Evolutionary conservation across 2,329 filamentous ascomycete genomes (phyloP).

Genomic region (Parasarocladium wereldwijsianum): DNA sequence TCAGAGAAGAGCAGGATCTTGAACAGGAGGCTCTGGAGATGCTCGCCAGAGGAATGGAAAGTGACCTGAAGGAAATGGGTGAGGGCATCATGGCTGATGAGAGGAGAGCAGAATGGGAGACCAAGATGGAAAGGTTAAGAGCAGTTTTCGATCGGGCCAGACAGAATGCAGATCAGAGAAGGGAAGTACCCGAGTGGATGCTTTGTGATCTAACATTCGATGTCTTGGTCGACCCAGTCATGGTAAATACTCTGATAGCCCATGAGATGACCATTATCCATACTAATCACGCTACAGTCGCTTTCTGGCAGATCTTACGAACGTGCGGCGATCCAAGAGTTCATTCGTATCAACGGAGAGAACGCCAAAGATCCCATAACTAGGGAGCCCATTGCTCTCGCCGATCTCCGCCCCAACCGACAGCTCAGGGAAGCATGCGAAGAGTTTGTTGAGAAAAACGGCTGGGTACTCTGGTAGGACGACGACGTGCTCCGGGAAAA

Average conservation of each 20-base stretch:
- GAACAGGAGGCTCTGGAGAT: constrained; percentile 43
- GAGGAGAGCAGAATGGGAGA: constrained; percentile 29
- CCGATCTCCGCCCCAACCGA: constrained; percentile 69
- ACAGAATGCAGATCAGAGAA: constrained; percentile 24
- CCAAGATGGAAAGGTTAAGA: constrained; percentile 28
- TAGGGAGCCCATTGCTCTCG: constrained; percentile 51
- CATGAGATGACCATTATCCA: constrained; percentile 7
- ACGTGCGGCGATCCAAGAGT: constrained; percentile 69
- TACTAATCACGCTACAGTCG: constrained; percentile 43
- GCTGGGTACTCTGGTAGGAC: constrained; percentile 41
- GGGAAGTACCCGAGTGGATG: constrained; percentile 59
- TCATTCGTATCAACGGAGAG: constrained; percentile 57
- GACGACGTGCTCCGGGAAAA: not conserved
- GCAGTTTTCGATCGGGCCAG: constrained; percentile 38
- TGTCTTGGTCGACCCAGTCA: constrained; percentile 57
- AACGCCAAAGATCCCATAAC: constrained; percentile 58
- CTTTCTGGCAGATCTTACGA: constrained; percentile 88
- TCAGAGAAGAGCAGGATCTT: constrained; percentile 39
- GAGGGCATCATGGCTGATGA: constrained; percentile 32
- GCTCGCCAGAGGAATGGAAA: constrained; percentile 30
- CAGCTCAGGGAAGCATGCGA: constrained; percentile 69
- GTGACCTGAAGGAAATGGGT: constrained; percentile 28
- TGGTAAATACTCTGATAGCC: constrained; percentile 22
- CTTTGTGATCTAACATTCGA: constrained; percentile 64
- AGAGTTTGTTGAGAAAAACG: constrained; percentile 74